phyloP scores from a whole-genome alignment of 306 rosid species.

The Adenanthera pavonina region DNA sequence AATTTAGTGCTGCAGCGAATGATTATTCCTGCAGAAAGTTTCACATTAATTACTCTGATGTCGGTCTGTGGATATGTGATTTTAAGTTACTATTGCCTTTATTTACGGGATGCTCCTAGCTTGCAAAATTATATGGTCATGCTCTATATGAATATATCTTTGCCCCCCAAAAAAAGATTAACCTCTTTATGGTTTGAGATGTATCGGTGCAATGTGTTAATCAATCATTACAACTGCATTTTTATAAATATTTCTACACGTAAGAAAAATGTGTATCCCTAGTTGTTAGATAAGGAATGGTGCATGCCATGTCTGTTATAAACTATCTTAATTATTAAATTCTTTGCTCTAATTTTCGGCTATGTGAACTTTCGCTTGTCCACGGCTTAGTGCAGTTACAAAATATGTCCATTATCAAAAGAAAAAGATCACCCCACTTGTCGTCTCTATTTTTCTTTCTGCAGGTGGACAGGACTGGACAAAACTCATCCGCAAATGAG shows the following conservation, averaged over 20 bases:
- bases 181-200: neutral
- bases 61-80: neutral
- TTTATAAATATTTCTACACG: neutral
- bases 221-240: neutral
- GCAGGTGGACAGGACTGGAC: slow-evolving; percentile 50
- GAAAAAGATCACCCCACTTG: neutral
- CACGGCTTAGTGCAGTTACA: neutral
- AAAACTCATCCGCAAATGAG: slow-evolving; percentile 42
- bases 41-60: neutral
- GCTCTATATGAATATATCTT: neutral
- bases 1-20: neutral
- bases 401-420: neutral
- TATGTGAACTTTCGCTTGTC: neutral
- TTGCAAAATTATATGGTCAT: neutral
- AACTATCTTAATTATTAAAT: neutral
- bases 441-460: slow-evolving; percentile 31
- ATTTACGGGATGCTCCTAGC: neutral
- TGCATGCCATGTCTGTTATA: slow-evolving; percentile 13
- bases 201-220: neutral
- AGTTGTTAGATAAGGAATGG: neutral
- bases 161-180: neutral
- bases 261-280: neutral
- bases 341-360: slow-evolving; percentile 1
- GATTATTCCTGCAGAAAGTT: neutral
- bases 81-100: neutral